A percentile compares a stretch with the other conserved stretches of the same genome.
Evolutionary conservation across 2,329 filamentous ascomycete species (phyloP).

Genomic region (Fusarium stilboides): DNA sequence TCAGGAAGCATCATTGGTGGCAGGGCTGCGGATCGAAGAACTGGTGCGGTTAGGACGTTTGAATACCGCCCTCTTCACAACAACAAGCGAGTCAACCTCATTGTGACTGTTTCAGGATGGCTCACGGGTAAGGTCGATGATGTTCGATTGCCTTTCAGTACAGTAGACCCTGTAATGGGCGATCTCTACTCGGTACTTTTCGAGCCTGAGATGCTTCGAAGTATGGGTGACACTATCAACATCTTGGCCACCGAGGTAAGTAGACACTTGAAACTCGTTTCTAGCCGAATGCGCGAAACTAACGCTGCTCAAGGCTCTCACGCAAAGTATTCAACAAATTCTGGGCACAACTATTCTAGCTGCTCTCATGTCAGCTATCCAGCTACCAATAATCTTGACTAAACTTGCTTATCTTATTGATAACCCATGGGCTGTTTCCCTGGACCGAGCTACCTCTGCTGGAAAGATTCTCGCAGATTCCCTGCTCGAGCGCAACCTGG

Average conservation of each 20-base stretch:
- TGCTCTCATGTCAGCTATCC: constrained; percentile 91
- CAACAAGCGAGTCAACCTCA: constrained; percentile 96
- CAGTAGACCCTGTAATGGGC: constrained; percentile 97
- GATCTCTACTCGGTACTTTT: constrained; percentile 97
- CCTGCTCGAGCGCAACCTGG: constrained; percentile 90
- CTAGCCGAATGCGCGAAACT: not conserved
- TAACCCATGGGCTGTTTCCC: constrained; percentile 98
- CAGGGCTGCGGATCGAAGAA: constrained; percentile 87
- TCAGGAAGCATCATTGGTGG: constrained; percentile 90
- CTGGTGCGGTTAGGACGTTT: constrained; percentile 93
- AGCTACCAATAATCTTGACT: constrained; percentile 91
- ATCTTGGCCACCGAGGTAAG: constrained; percentile 95
- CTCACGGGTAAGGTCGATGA: constrained; percentile 99
- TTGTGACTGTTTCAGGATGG: constrained; percentile 96
- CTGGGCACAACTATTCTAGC: constrained; percentile 91
- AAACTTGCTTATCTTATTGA: constrained; percentile 97
- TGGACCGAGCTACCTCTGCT: constrained; percentile 88
- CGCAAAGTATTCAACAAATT: constrained; percentile 95
- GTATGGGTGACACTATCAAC: constrained; percentile 98
- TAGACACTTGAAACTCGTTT: constrained; percentile 41
- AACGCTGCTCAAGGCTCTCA: constrained; percentile 77
- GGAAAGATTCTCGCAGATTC: constrained; percentile 96
- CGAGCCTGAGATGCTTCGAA: constrained; percentile 98
- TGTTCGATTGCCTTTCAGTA: constrained; percentile 94
- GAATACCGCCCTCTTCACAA: constrained; percentile 98